Percentiles rank a stretch among this genome's conserved stretches.
Evolutionary conservation across 2,329 filamentous ascomycete species (phyloP).

Genomic region (Sarocladiaceae sp.): DNA sequence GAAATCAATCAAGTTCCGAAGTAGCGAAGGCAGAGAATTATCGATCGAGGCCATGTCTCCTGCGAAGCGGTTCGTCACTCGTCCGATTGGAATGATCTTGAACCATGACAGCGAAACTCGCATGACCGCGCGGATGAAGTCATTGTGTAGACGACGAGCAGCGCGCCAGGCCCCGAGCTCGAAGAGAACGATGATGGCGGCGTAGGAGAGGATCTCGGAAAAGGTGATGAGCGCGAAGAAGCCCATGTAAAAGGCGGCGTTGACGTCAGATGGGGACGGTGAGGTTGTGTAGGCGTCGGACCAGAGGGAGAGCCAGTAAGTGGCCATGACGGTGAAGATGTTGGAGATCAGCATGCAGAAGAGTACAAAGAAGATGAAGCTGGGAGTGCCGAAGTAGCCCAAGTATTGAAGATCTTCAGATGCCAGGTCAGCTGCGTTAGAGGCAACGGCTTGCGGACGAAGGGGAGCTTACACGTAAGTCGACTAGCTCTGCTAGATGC

Average conservation of each 20-base stretch:
- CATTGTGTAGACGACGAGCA: conserved; percentile 44
- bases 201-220: conserved; percentile 35
- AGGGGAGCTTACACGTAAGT: conserved; percentile 32
- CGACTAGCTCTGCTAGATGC: conserved; percentile 38
- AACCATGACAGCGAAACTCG: conserved; percentile 51
- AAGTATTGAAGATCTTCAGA: conserved; percentile 42
- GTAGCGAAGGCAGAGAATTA: conserved; percentile 36
- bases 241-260: conserved; percentile 45
- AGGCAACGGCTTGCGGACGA: neutral
- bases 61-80: conserved; percentile 49
- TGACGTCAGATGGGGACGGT: conserved; percentile 29
- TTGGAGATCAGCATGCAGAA: conserved; percentile 33
- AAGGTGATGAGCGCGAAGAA: conserved; percentile 43
- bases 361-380: conserved; percentile 34
- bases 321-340: conserved; percentile 33
- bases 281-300: conserved; percentile 43
- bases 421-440: conserved; percentile 11
- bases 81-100: conserved; percentile 44
- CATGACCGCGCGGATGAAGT: conserved; percentile 46
- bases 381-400: conserved; percentile 40
- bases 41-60: conserved; percentile 53
- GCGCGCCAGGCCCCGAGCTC: conserved; percentile 52
- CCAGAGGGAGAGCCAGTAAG: conserved; percentile 47
- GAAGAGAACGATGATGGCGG: conserved; percentile 38
- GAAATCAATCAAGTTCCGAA: conserved; percentile 36